Conservation (phyloP, 2,329 filamentous ascomycete species). For the Bretziella fagacearum region DNA sequence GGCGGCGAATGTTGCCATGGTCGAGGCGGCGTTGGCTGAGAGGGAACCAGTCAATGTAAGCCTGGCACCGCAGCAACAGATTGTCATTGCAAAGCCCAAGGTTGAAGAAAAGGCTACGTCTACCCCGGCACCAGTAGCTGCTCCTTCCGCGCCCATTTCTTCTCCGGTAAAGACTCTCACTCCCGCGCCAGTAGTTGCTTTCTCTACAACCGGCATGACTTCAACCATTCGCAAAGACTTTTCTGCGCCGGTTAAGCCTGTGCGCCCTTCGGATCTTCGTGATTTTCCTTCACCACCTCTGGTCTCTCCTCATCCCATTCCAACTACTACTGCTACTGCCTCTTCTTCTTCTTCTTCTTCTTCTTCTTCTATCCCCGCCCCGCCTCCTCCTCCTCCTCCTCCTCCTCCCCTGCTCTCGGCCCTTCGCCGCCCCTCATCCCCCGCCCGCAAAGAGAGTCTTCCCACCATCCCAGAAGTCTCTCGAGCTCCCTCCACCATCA, state of each 20-base stretch:
- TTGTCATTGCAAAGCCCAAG: constrained; percentile 20
- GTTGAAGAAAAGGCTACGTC: neutral
- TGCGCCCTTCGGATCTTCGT: constrained; percentile 20
- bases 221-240: constrained; percentile 19
- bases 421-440: constrained; percentile 4
- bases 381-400: neutral
- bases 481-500: constrained; percentile 16
- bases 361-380: neutral
- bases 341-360: neutral
- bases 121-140: neutral
- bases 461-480: constrained; percentile 28
- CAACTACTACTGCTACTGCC: neutral
- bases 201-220: neutral
- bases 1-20: neutral
- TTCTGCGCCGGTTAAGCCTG: constrained; percentile 16
- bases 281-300: constrained; percentile 26
- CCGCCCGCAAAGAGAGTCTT: constrained; percentile 19
- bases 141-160: neutral
- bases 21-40: neutral
- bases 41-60: neutral
- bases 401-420: neutral
- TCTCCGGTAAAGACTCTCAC: neutral
- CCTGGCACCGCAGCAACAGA: neutral
- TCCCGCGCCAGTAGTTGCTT: neutral
- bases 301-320: neutral